A percentile compares a stretch with the other conserved stretches of the same genome.
Evolutionary conservation across 2,329 filamentous ascomycete species (phyloP).

Genomic region (Penicillium sp.): DNA sequence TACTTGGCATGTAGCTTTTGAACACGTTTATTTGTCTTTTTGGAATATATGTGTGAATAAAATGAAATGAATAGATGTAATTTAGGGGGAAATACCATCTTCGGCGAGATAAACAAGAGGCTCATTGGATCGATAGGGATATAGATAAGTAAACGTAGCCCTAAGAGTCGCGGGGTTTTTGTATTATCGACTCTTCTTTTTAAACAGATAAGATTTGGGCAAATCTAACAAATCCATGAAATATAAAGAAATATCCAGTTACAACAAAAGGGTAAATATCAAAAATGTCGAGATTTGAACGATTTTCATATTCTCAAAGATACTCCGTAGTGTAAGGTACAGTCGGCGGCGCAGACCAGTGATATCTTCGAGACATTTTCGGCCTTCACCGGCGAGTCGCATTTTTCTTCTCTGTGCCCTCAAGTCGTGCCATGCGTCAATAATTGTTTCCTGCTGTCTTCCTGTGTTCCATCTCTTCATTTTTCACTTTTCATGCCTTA

Average conservation of each 20-base stretch:
- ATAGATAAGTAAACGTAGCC: neutral
- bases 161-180: neutral
- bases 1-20: neutral
- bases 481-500: constrained; percentile 15
- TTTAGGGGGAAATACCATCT: neutral
- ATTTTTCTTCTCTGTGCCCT: constrained; percentile 3
- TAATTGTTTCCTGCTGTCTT: neutral
- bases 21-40: neutral
- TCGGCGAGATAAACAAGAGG: neutral
- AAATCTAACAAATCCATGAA: neutral
- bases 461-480: neutral
- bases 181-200: neutral
- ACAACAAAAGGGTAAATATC: neutral
- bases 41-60: neutral
- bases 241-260: no score
- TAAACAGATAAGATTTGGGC: neutral
- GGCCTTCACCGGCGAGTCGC: constrained; percentile 16
- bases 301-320: constrained; percentile 7
- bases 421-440: neutral
- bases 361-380: constrained; percentile 18
- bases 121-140: neutral
- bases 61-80: no score
- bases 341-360: constrained; percentile 27
- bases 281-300: neutral
- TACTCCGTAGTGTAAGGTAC: constrained; percentile 12